Evolutionary conservation across 2,329 filamentous ascomycete genomes (phyloP), one percentile per base, ranked within the genome.

Genomic region (Ilyonectria mors-panacis): DNA sequence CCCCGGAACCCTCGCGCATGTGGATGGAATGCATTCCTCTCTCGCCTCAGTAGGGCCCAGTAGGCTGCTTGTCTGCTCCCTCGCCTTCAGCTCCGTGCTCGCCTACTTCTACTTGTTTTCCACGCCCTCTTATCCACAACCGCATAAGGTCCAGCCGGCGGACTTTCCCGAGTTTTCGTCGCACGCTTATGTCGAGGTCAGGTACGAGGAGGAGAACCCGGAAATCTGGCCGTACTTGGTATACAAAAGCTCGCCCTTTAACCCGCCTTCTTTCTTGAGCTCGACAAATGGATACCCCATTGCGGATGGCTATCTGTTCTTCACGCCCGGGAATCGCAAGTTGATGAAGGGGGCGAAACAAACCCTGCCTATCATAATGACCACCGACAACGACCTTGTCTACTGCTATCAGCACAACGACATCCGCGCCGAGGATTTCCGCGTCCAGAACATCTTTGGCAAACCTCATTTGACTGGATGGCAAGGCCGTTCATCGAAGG

Each of bases 391-490:
- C 21, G 78, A 80, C 42, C 72, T 80, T 26, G 59, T 81, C 5
- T 81, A 77, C 15, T 63, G 68, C 13, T 67, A 73, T 3, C 73
- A 73, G 10, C 67, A 75, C 1, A 37, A 59, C 0, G 15, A 47
- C 3, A 59, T 26, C 26, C 26, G 55, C 1, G 69, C 70, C 12
- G 70, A 72, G 21, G 77, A 75, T 4, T 69, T 78, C 53, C 71
- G 69, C 0, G 73, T 76, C 1, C 79, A 80, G 57, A 72, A 47
- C 0, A 69, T 79, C 19, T 66, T 77, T n/a, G 77, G 76, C 12
- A 71, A 76, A 35, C 71, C 76, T 4, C 76, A 76, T n/a, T 37
- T 81, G 3, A 79, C 78, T 0, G 67, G 75, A 28, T 80, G 76
- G 72, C 73, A 73, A 3, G 78, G 79, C 6, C 57, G 26, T 26